Percentiles rank a stretch among this genome's conserved stretches.
Evolutionary conservation across 176 grass and related monocot genomes (phyloP).

Genomic region (Alopecurus myosuroides): DNA sequence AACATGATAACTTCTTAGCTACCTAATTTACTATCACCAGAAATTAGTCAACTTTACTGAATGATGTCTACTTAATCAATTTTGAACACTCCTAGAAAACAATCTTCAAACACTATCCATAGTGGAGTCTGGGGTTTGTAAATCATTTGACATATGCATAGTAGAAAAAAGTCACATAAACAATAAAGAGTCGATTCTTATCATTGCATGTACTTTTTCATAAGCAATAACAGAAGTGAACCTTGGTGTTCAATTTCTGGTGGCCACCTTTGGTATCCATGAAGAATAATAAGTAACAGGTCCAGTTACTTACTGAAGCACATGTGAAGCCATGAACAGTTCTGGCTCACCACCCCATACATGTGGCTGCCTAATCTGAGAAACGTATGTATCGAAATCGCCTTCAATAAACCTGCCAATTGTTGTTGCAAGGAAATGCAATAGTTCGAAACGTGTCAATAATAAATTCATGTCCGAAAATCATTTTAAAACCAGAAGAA

Average conservation of each 20-base stretch:
- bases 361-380: conserved; percentile 61
- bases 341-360: conserved; percentile 18
- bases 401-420: conserved; percentile 69
- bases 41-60: neutral
- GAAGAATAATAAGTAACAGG: neutral
- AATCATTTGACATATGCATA: neutral
- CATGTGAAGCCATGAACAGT: conserved; percentile 8
- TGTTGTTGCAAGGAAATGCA: neutral
- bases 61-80: neutral
- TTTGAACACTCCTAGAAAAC: neutral
- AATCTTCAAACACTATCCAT: neutral
- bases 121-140: neutral
- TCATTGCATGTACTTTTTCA: neutral
- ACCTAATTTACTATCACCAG: neutral
- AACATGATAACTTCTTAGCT: neutral
- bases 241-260: neutral
- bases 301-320: conserved; percentile 1
- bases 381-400: conserved; percentile 76
- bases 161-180: neutral
- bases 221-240: neutral
- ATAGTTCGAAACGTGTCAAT: neutral
- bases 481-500: neutral
- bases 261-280: neutral
- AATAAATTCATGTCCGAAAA: neutral
- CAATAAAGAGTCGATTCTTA: neutral